Conservation (phyloP, 2,329 filamentous ascomycete species). For the Dactylellina leptospora region DNA sequence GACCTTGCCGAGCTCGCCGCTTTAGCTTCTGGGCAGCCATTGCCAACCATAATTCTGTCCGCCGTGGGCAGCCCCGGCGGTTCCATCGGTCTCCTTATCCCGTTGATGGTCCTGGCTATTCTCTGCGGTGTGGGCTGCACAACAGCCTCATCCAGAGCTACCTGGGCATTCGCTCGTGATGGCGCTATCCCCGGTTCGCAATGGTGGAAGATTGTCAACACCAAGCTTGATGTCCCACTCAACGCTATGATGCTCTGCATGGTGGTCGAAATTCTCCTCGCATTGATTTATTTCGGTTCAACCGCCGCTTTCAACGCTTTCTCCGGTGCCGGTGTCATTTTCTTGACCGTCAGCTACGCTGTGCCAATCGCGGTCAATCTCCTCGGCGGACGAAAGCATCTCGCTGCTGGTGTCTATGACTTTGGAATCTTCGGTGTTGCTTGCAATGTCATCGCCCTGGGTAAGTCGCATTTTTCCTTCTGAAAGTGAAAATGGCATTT, state of each 20-base stretch:
- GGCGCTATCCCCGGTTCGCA: slow-evolving; percentile 72
- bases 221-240: slow-evolving; percentile 70
- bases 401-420: slow-evolving; percentile 68
- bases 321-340: slow-evolving; percentile 75
- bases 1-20: slow-evolving; percentile 67
- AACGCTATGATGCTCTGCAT: slow-evolving; percentile 78
- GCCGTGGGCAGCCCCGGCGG: slow-evolving; percentile 71
- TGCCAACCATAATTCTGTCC: slow-evolving; percentile 71
- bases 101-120: slow-evolving; percentile 72
- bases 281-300: slow-evolving; percentile 75
- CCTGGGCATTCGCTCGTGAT: slow-evolving; percentile 76
- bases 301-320: slow-evolving; percentile 76
- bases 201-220: slow-evolving; percentile 70
- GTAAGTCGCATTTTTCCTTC: slow-evolving; percentile 62
- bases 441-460: slow-evolving; percentile 72
- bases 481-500: no score
- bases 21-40: slow-evolving; percentile 69
- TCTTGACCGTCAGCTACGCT: slow-evolving; percentile 73
- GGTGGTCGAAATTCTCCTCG: slow-evolving; percentile 71
- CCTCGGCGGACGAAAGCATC: slow-evolving; percentile 68
- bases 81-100: slow-evolving; percentile 71
- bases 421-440: slow-evolving; percentile 70
- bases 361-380: slow-evolving; percentile 73
- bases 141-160: slow-evolving; percentile 73
- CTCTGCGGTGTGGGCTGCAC: slow-evolving; percentile 76